Evolutionary conservation across 2,329 filamentous ascomycete genomes (phyloP).

Genomic region (Alternaria sp.): DNA sequence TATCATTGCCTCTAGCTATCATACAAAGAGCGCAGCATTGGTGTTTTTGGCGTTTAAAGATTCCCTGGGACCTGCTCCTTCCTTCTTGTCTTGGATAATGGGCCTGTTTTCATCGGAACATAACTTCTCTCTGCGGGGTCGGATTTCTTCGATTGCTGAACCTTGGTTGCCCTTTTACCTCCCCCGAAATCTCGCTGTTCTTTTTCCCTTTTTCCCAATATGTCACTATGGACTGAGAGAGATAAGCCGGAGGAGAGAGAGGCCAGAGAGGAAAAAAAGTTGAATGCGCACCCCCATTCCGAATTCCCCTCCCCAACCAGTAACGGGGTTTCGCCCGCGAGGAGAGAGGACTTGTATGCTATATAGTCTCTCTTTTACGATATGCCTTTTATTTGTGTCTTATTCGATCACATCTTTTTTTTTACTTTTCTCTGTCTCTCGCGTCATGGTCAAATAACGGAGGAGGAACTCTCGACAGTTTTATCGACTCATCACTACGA

Average conservation of each 20-base stretch:
- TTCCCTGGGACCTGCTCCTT: constrained; percentile 30
- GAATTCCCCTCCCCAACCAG: neutral
- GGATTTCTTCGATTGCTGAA: neutral
- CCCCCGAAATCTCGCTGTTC: neutral
- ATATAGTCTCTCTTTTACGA: constrained; percentile 9
- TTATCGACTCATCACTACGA: neutral
- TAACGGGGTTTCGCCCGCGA: constrained; percentile 3
- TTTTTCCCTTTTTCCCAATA: neutral
- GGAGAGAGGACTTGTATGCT: constrained; percentile 3
- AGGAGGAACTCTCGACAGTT: neutral
- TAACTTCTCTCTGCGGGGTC: constrained; percentile 15
- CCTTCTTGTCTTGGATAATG: constrained; percentile 18
- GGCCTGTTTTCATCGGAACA: neutral
- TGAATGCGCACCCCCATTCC: neutral
- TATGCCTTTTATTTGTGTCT: neutral
- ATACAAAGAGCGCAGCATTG: constrained; percentile 46
- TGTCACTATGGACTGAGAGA: neutral
- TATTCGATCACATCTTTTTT: neutral
- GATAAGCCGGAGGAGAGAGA: neutral
- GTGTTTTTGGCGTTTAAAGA: constrained; percentile 44
- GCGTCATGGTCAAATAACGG: neutral
- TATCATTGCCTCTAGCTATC: constrained; percentile 46
- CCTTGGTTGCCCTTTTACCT: neutral
- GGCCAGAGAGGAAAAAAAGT: constrained; percentile 7
- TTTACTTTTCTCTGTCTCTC: neutral